These are phyloP conservation scores for Spirogloea muscicola DNA, from an alignment of 139 green algal genomes.

Conservation along the genomic window DNA sequence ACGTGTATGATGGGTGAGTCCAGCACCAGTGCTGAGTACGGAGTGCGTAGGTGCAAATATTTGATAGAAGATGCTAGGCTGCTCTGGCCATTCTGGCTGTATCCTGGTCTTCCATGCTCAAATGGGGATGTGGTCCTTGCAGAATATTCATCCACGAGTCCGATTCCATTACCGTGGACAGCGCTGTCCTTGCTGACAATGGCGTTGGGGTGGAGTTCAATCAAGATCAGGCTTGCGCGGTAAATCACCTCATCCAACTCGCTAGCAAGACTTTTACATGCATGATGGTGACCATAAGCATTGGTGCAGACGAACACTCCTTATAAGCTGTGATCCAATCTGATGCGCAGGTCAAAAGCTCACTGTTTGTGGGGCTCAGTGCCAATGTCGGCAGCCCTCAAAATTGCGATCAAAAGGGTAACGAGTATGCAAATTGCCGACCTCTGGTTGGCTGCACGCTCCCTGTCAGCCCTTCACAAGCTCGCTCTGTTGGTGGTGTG, in stretches of 20 bases:
- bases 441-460: not conserved
- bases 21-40: too few relatives aligned
- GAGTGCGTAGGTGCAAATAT: too few relatives aligned
- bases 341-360: conserved; percentile 19
- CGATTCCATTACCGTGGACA: conserved; percentile 4
- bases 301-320: too few relatives aligned
- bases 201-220: conserved; percentile 26
- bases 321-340: too few relatives aligned
- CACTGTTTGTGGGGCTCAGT: conserved; percentile 16
- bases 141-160: conserved; percentile 39
- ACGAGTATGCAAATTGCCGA: conserved; percentile 19
- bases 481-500: not conserved
- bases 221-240: conserved; percentile 3
- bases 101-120: too few relatives aligned
- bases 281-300: too few relatives aligned
- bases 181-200: conserved; percentile 26
- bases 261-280: too few relatives aligned
- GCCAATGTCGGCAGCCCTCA: conserved; percentile 23
- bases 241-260: too few relatives aligned
- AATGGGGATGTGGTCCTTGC: too few relatives aligned
- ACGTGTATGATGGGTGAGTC: too few relatives aligned
- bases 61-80: too few relatives aligned
- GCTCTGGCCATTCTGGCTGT: too few relatives aligned
- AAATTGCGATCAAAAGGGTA: conserved; percentile 7
- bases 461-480: not conserved